Evolutionary conservation across 768 basidiomycete genomes (phyloP).

Genomic region (Clitopilus passeckerianus): DNA sequence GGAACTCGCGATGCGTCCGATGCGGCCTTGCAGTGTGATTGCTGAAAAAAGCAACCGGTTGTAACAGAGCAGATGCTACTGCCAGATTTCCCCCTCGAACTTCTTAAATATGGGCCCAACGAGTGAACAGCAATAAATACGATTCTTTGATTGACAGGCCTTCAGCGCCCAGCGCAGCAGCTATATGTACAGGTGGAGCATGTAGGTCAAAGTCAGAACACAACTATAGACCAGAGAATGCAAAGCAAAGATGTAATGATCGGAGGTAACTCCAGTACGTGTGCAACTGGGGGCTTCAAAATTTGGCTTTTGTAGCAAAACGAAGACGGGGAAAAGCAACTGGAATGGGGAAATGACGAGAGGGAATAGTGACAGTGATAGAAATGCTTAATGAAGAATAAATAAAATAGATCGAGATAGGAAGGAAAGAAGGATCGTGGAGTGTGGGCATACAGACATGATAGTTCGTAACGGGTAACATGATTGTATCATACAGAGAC

Average conservation of each 20-base stretch:
- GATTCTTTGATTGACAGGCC: constrained; percentile 19
- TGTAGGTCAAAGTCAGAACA: constrained; percentile 9
- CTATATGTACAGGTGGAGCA: constrained; percentile 25
- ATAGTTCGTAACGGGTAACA: constrained; percentile 1
- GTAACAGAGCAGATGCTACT: too few relatives aligned
- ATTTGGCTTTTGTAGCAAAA: neutral
- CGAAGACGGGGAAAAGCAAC: constrained; percentile 13
- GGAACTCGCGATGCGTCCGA: neutral
- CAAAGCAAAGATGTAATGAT: neutral
- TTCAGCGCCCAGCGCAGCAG: constrained; percentile 26
- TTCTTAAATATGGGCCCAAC: too few relatives aligned
- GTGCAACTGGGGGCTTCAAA: neutral
- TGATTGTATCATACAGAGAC: constrained; percentile 2
- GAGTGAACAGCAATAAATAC: constrained; percentile 1
- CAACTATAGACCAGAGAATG: constrained; percentile 12
- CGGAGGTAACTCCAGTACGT: neutral
- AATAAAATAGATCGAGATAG: constrained; percentile 6
- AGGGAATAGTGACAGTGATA: constrained; percentile 6
- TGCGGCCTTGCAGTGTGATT: too few relatives aligned
- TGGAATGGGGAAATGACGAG: constrained; percentile 9
- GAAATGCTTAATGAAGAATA: constrained; percentile 7
- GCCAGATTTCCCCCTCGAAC: too few relatives aligned
- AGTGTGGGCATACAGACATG: constrained; percentile 3
- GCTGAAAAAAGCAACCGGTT: too few relatives aligned
- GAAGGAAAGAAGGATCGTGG: constrained; percentile 4